phyloP scores from a whole-genome alignment of 75 land plant species.

The Pseudotsuga menziesii region DNA sequence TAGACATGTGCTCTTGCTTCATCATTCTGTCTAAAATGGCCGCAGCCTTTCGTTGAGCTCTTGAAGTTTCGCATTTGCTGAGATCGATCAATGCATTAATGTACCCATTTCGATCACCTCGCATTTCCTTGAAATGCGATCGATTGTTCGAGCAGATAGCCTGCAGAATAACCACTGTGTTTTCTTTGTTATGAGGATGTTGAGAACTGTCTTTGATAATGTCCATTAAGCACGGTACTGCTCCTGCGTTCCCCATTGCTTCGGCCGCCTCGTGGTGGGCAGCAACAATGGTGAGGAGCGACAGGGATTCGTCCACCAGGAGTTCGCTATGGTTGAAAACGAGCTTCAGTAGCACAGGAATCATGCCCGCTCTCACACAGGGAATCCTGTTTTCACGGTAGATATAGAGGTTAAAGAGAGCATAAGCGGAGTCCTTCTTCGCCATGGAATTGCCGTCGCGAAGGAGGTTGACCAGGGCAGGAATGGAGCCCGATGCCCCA shows the following conservation, averaged over 20 bases:
- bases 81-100: conserved; percentile 28
- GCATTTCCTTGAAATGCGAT: conserved; percentile 27
- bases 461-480: conserved; percentile 58
- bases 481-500: conserved; percentile 55
- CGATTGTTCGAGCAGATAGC: conserved; percentile 32
- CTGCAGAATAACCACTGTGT: conserved; percentile 48
- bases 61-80: conserved; percentile 49
- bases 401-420: conserved; percentile 68
- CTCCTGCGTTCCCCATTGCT: conserved; percentile 42
- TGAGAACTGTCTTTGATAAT: conserved; percentile 26
- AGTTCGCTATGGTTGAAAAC: conserved; percentile 20
- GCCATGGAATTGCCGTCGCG: conserved; percentile 44
- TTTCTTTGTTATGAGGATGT: conserved; percentile 40
- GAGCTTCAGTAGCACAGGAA: conserved; percentile 38
- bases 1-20: too few species aligned
- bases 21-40: not conserved
- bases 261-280: conserved; percentile 49
- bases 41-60: conserved; percentile 59
- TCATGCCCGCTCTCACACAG: conserved; percentile 53
- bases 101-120: conserved; percentile 33
- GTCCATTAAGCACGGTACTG: conserved; percentile 41
- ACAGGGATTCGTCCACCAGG: conserved; percentile 66
- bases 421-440: conserved; percentile 80
- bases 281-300: conserved; percentile 67
- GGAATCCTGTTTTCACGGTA: conserved; percentile 63